These are phyloP conservation scores for Leishmania arabica DNA, from an alignment of 208 protist genomes.

Conservation along the genomic window DNA sequence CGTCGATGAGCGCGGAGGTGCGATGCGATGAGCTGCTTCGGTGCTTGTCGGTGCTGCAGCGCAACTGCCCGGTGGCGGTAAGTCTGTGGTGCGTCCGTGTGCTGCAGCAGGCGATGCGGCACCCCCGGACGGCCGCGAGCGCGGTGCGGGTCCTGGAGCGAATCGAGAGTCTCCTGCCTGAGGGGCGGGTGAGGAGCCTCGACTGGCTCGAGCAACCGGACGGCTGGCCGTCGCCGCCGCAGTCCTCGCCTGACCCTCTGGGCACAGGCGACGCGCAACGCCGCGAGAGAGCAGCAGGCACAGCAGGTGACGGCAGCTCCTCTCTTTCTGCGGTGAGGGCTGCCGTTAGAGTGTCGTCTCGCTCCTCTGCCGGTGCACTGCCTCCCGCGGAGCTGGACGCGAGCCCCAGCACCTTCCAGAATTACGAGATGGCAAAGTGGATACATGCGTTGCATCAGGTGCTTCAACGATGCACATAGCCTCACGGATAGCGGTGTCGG, in stretches of 20 bases:
- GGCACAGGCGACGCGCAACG: not conserved
- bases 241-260: not conserved
- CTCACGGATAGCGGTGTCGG: not conserved
- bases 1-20: conserved; percentile 9
- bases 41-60: conserved; percentile 25
- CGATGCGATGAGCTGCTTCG: conserved; percentile 31
- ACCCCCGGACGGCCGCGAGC: conserved; percentile 15
- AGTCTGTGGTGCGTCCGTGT: conserved; percentile 30
- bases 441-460: conserved; percentile 25
- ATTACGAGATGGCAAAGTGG: conserved; percentile 35
- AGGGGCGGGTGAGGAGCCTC: not conserved
- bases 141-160: conserved; percentile 12
- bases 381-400: conserved; percentile 19
- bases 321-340: not conserved
- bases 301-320: not conserved
- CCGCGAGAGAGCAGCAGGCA: not conserved
- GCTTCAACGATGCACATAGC: conserved; percentile 17
- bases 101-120: conserved; percentile 19
- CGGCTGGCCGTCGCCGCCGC: not conserved
- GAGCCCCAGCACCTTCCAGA: conserved; percentile 30
- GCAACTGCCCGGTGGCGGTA: conserved; percentile 18
- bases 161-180: conserved; percentile 9
- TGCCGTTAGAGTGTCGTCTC: not conserved
- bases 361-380: not conserved
- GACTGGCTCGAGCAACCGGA: not conserved